phyloP scores from a whole-genome alignment of 2,329 filamentous ascomycete genomes.

The Rosellinia necatrix region DNA sequence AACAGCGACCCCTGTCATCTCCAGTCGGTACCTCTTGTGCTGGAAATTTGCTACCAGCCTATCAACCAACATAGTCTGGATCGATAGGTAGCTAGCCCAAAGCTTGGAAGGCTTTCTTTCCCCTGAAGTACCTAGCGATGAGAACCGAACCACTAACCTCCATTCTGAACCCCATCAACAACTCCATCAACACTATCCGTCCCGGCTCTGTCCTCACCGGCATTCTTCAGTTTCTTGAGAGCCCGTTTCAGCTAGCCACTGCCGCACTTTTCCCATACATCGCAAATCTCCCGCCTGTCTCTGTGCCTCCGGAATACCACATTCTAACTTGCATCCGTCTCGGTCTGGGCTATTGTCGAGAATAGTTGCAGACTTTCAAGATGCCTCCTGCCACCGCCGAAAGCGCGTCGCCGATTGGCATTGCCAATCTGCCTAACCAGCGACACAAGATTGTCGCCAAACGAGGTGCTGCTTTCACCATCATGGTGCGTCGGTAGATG shows the following conservation, averaged over 20 bases:
- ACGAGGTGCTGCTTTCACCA: slow-evolving; percentile 97
- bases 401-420: slow-evolving; percentile 59
- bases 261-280: slow-evolving; percentile 1
- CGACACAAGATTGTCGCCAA: slow-evolving; percentile 76
- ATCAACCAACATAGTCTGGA: too few relatives aligned
- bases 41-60: slow-evolving; percentile 50
- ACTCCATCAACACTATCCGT: slow-evolving; percentile 35
- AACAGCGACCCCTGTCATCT: slow-evolving; percentile 17
- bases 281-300: background rate
- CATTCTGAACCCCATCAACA: slow-evolving; percentile 34
- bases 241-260: slow-evolving; percentile 5
- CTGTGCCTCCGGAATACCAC: slow-evolving; percentile 21
- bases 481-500: slow-evolving; percentile 82
- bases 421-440: slow-evolving; percentile 76
- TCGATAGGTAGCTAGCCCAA: slow-evolving; percentile 37
- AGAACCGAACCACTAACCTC: slow-evolving; percentile 29
- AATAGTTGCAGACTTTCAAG: slow-evolving; percentile 36
- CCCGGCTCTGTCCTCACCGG: slow-evolving; percentile 26
- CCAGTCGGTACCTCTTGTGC: slow-evolving; percentile 36
- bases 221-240: slow-evolving; percentile 14
- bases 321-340: slow-evolving; percentile 5
- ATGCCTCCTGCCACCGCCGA: slow-evolving; percentile 54
- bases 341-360: slow-evolving; percentile 23
- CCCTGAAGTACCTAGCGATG: slow-evolving; percentile 43
- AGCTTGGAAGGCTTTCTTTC: slow-evolving; percentile 40